Evolutionary conservation across 345 rosid genomes (phyloP).

Genomic region (Geranium rotundifolium): DNA sequence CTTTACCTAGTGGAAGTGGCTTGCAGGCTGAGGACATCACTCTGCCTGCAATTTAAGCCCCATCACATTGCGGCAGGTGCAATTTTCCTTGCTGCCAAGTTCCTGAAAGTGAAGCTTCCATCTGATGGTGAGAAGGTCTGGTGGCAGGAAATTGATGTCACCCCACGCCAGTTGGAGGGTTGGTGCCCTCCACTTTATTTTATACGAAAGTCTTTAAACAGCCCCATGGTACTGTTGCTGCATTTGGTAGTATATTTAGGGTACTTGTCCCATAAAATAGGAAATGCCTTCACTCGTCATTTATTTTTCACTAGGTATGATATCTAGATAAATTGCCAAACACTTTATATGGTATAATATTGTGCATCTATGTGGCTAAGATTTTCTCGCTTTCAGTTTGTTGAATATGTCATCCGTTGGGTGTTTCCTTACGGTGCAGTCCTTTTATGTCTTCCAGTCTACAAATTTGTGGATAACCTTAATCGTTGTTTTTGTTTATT

Average conservation of each 20-base stretch:
- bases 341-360: too few relatives aligned
- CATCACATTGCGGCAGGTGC: slow-evolving; percentile 91
- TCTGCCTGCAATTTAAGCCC: slow-evolving; percentile 91
- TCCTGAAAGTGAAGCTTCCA: slow-evolving; percentile 63
- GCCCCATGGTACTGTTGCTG: too few relatives aligned
- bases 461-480: neutral
- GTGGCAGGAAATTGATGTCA: slow-evolving; percentile 77
- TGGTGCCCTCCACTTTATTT: slow-evolving; percentile 19
- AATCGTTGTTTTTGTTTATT: neutral
- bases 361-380: too few relatives aligned
- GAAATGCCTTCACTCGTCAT: too few relatives aligned
- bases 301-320: too few relatives aligned
- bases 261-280: too few relatives aligned
- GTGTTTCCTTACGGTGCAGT: too few relatives aligned
- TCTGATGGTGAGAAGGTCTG: slow-evolving; percentile 70
- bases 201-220: slow-evolving; percentile 1
- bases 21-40: slow-evolving; percentile 88
- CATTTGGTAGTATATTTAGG: too few relatives aligned
- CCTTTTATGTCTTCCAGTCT: too few relatives aligned
- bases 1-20: slow-evolving; percentile 29
- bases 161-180: slow-evolving; percentile 70
- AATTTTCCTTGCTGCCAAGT: slow-evolving; percentile 76
- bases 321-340: too few relatives aligned
- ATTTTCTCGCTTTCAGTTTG: too few relatives aligned
- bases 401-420: too few relatives aligned